Percentiles rank a stretch among this genome's conserved stretches.
phyloP scores from a whole-genome alignment of 306 rosid genomes.

The Hippophae tibetana region DNA sequence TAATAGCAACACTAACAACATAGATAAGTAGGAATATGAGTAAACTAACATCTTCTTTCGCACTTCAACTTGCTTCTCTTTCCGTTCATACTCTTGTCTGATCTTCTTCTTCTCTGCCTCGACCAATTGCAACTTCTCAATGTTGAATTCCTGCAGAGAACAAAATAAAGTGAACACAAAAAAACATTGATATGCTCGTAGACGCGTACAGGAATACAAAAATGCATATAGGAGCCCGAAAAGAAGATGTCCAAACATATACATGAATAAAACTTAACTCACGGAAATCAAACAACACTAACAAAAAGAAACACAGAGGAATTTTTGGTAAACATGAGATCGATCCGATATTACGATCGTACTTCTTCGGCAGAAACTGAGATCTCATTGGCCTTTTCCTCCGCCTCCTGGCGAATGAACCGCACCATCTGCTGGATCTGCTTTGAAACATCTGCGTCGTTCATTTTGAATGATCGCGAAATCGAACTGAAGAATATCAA shows the following conservation, averaged over 20 bases:
- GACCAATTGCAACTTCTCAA: constrained; percentile 50
- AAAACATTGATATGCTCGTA: background rate
- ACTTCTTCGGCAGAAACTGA: constrained; percentile 61
- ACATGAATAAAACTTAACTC: background rate
- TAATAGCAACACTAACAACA: too few species aligned
- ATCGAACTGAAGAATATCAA: too few species aligned
- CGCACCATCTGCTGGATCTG: constrained; percentile 76
- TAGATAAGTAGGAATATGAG: background rate
- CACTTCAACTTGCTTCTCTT: constrained; percentile 49
- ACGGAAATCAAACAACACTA: background rate
- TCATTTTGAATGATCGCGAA: constrained; percentile 26
- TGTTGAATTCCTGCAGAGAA: constrained; percentile 47
- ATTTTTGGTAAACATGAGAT: too few species aligned
- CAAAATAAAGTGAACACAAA: background rate
- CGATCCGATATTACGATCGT: too few species aligned
- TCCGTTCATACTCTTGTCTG: constrained; percentile 50
- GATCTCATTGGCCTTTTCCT: constrained; percentile 66
- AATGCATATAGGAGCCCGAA: too few species aligned
- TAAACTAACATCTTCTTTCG: constrained; percentile 48
- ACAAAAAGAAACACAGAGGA: background rate
- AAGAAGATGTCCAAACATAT: too few species aligned
- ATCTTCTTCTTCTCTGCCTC: constrained; percentile 59
- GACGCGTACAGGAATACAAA: background rate
- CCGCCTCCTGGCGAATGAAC: constrained; percentile 74
- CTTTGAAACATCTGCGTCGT: constrained; percentile 55